phyloP scores from a whole-genome alignment of 768 basidiomycete species.

The Symmetrospora coprosmae region DNA sequence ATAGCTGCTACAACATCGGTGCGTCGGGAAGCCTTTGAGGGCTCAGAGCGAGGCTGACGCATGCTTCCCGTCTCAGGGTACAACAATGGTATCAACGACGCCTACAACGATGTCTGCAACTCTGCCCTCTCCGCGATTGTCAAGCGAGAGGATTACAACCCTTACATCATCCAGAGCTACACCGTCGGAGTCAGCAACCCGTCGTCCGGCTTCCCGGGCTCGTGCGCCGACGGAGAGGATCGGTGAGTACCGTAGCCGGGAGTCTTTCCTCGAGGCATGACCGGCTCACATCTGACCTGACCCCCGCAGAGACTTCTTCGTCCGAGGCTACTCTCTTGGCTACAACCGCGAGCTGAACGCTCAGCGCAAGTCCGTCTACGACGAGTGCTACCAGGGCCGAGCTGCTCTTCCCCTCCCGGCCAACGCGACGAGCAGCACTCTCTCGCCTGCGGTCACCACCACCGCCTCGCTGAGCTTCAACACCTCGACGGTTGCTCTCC shows the following conservation, averaged over 20 bases:
- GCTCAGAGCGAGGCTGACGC: too few relatives aligned
- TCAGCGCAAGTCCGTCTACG: neutral
- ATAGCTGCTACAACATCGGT: too few relatives aligned
- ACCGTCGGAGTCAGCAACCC: neutral
- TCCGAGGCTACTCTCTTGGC: neutral
- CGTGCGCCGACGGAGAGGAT: neutral
- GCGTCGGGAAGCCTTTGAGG: too few relatives aligned
- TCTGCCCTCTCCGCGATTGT: neutral
- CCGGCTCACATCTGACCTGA: too few relatives aligned
- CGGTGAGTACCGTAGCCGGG: neutral
- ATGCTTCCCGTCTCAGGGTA: neutral
- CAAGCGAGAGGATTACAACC: neutral
- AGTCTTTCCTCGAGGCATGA: neutral
- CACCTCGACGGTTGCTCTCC: neutral
- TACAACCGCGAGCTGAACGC: neutral
- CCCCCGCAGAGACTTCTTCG: neutral
- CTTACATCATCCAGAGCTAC: neutral
- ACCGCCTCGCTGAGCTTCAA: neutral
- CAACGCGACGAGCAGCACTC: neutral
- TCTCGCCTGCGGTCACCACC: neutral
- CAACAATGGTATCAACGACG: constrained; percentile 2
- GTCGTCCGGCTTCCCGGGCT: neutral
- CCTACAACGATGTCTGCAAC: constrained; percentile 3
- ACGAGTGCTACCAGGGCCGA: neutral
- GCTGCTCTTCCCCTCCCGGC: neutral